Evolutionary conservation across 2,329 filamentous ascomycete genomes (phyloP).

Genomic region (Cladophialophora immunda): DNA sequence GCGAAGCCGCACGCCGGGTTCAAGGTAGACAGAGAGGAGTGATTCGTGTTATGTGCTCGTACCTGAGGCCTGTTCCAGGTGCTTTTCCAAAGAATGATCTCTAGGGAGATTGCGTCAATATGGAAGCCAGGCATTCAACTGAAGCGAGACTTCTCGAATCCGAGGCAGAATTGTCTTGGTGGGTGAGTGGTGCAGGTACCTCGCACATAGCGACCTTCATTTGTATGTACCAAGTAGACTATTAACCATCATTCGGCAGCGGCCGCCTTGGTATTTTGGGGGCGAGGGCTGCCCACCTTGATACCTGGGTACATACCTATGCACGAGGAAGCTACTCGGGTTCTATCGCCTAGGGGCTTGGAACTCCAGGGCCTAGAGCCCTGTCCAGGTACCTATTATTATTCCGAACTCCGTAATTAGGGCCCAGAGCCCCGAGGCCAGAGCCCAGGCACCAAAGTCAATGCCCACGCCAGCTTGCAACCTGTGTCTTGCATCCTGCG

Average conservation of each 20-base stretch:
- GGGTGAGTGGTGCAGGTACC: no score
- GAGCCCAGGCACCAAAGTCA: not conserved
- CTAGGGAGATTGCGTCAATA: not conserved
- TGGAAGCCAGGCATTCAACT: not conserved
- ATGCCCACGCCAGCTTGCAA: not conserved
- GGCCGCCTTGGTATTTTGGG: conserved; percentile 14
- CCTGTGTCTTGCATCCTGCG: not conserved
- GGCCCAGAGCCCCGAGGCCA: conserved; percentile 1
- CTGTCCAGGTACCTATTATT: not conserved
- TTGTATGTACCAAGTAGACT: not conserved
- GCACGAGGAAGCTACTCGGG: no score
- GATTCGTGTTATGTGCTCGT: not conserved
- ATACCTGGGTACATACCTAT: no score
- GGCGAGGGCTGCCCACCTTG: not conserved
- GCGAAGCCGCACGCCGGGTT: not conserved
- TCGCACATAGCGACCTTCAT: no score
- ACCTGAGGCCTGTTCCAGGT: not conserved
- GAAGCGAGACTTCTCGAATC: no score
- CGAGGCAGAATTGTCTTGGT: no score
- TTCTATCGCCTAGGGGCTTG: not conserved
- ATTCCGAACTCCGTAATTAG: not conserved
- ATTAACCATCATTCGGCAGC: conserved; percentile 12
- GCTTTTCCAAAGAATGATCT: not conserved
- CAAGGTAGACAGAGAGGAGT: not conserved
- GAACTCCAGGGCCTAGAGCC: not conserved